A percentile compares a stretch with the other conserved stretches of the same genome.
Conservation (phyloP, 495 filamentous ascomycete genomes). For the Penicillium angulare region DNA sequence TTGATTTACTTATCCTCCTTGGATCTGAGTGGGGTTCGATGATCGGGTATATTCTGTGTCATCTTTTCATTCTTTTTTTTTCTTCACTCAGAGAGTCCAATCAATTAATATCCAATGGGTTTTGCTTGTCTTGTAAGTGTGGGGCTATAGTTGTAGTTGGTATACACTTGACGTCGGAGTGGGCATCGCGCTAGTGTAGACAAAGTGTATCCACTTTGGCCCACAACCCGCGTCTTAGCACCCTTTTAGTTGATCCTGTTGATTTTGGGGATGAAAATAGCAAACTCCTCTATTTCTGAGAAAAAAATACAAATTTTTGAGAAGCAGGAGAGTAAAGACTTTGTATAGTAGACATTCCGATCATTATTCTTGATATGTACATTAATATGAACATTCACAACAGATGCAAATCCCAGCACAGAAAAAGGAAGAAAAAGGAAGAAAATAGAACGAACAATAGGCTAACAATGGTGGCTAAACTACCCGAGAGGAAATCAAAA, state of each 20-base stretch:
- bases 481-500: too few species aligned
- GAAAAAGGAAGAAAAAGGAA: neutral
- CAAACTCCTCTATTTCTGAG: too few species aligned
- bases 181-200: slow-evolving; percentile 7
- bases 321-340: too few species aligned
- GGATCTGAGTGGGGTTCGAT: neutral
- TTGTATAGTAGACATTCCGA: too few species aligned
- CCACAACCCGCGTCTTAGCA: slow-evolving; percentile 16
- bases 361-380: too few species aligned
- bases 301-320: too few species aligned
- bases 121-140: too few species aligned
- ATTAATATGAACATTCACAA: too few species aligned
- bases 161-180: slow-evolving; percentile 5
- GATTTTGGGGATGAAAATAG: too few species aligned
- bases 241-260: neutral
- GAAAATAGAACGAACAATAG: too few species aligned
- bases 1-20: neutral
- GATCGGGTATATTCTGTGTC: neutral
- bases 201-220: slow-evolving; percentile 12
- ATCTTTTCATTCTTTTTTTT: neutral
- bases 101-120: neutral
- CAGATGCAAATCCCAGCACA: neutral
- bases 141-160: too few species aligned
- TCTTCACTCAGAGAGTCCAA: neutral
- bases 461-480: too few species aligned